Percentiles rank a stretch among this genome's conserved stretches.
phyloP scores from a whole-genome alignment of 2,329 filamentous ascomycete species.

The Arthrobotrys sinensis region DNA sequence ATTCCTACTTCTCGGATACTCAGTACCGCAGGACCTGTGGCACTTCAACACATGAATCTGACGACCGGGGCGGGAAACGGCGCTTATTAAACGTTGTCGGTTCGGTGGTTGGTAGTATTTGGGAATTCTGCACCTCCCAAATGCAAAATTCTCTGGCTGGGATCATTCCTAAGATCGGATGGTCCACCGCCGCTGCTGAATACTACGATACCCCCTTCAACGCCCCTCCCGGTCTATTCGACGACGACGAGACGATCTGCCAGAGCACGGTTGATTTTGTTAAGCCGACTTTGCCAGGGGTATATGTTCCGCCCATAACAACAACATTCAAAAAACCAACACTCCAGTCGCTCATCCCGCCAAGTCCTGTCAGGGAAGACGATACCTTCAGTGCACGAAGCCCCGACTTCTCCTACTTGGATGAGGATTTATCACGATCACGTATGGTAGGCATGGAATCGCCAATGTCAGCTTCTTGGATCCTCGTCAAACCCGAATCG shows the following conservation, averaged over 20 bases:
- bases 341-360: constrained; percentile 48
- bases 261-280: constrained; percentile 31
- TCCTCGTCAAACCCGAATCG: constrained; percentile 53
- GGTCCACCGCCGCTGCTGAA: constrained; percentile 53
- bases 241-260: constrained; percentile 33
- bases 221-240: constrained; percentile 55
- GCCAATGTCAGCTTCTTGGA: constrained; percentile 58
- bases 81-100: constrained; percentile 56
- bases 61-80: constrained; percentile 54
- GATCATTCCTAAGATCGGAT: constrained; percentile 59
- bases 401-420: constrained; percentile 42
- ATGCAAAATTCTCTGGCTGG: constrained; percentile 59
- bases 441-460: constrained; percentile 49
- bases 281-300: constrained; percentile 30
- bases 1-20: constrained; percentile 52
- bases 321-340: constrained; percentile 53
- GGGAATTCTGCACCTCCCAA: constrained; percentile 60
- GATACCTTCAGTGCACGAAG: constrained; percentile 38
- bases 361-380: constrained; percentile 50
- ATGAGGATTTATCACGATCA: constrained; percentile 52
- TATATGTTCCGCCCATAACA: constrained; percentile 17
- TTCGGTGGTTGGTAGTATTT: constrained; percentile 60
- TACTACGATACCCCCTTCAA: constrained; percentile 60
- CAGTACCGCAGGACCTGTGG: constrained; percentile 56
- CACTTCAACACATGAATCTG: constrained; percentile 53